Base-by-base conservation (phyloP, 2,329 filamentous ascomycete species). In the Emydomyces testavorans region DNA sequence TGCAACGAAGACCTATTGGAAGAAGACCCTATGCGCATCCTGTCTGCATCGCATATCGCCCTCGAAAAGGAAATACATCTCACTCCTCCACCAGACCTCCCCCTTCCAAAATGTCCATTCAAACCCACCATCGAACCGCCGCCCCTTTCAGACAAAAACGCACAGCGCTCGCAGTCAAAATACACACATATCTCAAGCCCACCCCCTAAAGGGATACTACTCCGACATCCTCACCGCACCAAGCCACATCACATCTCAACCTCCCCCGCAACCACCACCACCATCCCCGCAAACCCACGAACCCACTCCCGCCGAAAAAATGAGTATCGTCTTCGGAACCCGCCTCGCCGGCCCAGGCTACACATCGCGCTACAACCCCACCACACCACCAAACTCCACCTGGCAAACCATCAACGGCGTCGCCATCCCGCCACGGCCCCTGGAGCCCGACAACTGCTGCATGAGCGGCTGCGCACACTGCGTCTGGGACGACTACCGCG, bases 391-490 rank as follows among this genome's bases (percentile, higher is more conserved):
- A 11, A 72, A 76, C 52, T 79, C 79, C 42, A 77, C 71, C 6
- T 71, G 79, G 51, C 65, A 61, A 48, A 69, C 64, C 1, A 72
- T 95, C 48, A 88, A 85, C 1, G 90, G 89, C 2, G 76, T 96
- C 1, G 67, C 79, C 15, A 83, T 96, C 3, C 92, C 92, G 1
- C 89, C 88, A 0, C 77, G 78, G 40, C 92, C 92, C 1, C 75
- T 79, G 40, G 90, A 98, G 66, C 92, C 92, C 2, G 92, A 96
- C 60, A 95, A 98, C 62, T 98, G 92, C 74, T 98, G 92, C 68
- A 98, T 98, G 92, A 92, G 85, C 60, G 92, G 92, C 2, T 98
- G 92, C 63, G 90, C 94, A 41, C 89, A 96, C 64, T 98, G 92
- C 65, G 92, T 96, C 2, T 96, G 89, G 89, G 89, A 95, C 58